These are phyloP conservation scores for Epichloe sp. DNA, from an alignment of 2,329 filamentous ascomycete genomes.

Conservation along the genomic window DNA sequence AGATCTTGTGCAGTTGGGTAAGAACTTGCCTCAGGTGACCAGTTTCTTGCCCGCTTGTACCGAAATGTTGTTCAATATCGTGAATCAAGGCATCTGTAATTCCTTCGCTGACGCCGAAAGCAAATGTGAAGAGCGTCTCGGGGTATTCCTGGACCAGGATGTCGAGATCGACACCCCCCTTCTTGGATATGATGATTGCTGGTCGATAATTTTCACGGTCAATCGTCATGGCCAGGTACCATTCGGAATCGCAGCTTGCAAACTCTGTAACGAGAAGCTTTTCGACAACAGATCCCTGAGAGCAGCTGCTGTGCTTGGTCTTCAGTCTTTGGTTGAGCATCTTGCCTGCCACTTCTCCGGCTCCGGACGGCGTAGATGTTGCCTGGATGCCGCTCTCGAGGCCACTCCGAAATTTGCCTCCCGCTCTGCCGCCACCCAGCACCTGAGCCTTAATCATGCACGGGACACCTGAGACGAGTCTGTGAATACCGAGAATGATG, in stretches of 20 bases:
- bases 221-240: conserved; percentile 28
- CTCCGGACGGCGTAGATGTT: conserved; percentile 9
- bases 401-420: conserved; percentile 7
- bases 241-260: conserved; percentile 18
- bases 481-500: neutral
- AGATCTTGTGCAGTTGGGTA: conserved; percentile 21
- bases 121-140: conserved; percentile 8
- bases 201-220: conserved; percentile 28
- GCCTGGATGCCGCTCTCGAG: conserved; percentile 4
- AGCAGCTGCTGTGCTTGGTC: neutral
- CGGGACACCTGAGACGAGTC: conserved; percentile 8
- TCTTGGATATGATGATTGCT: conserved; percentile 22
- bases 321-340: conserved; percentile 9
- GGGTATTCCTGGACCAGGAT: conserved; percentile 6
- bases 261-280: conserved; percentile 25
- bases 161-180: conserved; percentile 8
- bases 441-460: conserved; percentile 17
- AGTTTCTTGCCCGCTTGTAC: neutral
- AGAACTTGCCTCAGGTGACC: conserved; percentile 12
- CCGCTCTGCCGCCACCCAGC: conserved; percentile 8
- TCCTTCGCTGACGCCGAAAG: conserved; percentile 15
- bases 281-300: conserved; percentile 10
- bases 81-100: conserved; percentile 14
- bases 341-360: conserved; percentile 8
- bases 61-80: conserved; percentile 7